phyloP scores from a whole-genome alignment of 164 flowering plant species.

The Stephania japonica region DNA sequence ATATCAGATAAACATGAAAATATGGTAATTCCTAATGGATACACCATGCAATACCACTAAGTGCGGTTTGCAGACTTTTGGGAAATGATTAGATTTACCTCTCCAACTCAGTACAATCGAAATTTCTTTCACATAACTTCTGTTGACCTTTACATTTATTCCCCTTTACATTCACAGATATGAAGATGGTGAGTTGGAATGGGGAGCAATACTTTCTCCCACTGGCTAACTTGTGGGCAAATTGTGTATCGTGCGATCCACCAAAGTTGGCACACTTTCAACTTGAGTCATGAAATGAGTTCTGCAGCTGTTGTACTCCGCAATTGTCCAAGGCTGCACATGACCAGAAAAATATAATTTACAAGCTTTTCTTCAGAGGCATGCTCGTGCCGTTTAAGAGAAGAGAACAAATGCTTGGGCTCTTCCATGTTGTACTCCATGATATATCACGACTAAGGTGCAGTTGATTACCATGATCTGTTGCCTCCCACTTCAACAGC shows the following conservation, averaged over 20 bases:
- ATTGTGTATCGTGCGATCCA: slow-evolving; percentile 56
- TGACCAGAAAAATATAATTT: not conserved
- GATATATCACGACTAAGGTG: not conserved
- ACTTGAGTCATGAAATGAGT: slow-evolving; percentile 6
- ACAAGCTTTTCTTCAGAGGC: not conserved
- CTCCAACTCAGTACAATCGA: not conserved
- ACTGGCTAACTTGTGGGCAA: slow-evolving; percentile 84
- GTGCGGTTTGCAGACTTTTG: not conserved
- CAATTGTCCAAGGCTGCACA: not conserved
- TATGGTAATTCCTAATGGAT: not conserved
- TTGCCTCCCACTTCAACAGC: not conserved
- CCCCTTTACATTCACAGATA: slow-evolving; percentile 32
- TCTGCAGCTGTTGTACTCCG: not conserved
- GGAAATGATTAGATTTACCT: not conserved
- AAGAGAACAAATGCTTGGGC: not conserved
- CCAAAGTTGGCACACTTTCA: slow-evolving; percentile 41
- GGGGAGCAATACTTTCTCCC: slow-evolving; percentile 52
- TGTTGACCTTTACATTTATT: not conserved
- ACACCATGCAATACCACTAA: not conserved
- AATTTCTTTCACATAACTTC: not conserved
- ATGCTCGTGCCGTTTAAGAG: not conserved
- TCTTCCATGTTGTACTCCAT: not conserved
- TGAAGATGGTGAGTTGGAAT: slow-evolving; percentile 62
- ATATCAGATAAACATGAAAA: not conserved
- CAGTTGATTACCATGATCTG: not conserved